These are phyloP conservation scores for Nemania serpens DNA, from an alignment of 2,329 filamentous ascomycete species.

Conservation along the genomic window DNA sequence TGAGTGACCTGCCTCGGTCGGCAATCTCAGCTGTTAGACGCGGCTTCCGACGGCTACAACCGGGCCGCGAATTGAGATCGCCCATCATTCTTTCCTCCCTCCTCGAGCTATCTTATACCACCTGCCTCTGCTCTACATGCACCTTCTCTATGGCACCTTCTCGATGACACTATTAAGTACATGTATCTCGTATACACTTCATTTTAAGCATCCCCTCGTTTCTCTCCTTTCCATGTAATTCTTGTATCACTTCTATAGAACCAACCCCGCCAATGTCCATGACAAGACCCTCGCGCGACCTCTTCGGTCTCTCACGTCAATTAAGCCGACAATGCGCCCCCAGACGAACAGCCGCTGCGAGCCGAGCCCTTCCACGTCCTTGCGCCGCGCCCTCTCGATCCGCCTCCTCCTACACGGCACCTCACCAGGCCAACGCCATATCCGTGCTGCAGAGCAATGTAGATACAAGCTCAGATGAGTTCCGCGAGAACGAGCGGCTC, in stretches of 20 bases:
- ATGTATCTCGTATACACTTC: too few species aligned
- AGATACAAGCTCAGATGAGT: constrained; percentile 78
- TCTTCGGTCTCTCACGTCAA: constrained; percentile 50
- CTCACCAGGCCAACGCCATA: constrained; percentile 80
- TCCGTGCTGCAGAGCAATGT: constrained; percentile 78
- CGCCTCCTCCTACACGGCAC: constrained; percentile 77
- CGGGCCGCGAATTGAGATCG: constrained; percentile 22
- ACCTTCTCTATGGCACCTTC: too few species aligned
- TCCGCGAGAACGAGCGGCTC: constrained; percentile 76
- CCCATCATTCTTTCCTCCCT: constrained; percentile 1
- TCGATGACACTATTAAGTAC: too few species aligned
- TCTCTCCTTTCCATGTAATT: constrained; percentile 25
- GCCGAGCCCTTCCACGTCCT: constrained; percentile 34
- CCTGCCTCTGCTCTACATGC: neutral
- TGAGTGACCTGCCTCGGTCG: neutral
- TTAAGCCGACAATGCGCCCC: constrained; percentile 43
- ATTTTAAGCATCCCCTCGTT: neutral
- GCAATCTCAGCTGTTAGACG: constrained; percentile 5
- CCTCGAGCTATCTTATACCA: neutral
- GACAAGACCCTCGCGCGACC: constrained; percentile 52
- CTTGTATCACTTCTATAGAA: constrained; percentile 23
- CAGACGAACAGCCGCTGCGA: constrained; percentile 37
- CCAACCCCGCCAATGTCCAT: constrained; percentile 51
- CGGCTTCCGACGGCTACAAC: constrained; percentile 28
- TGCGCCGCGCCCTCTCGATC: constrained; percentile 37